These are phyloP conservation scores for Phytopythium kandeliae DNA, from an alignment of 352 stramenopile genomes.

Conservation along the genomic window DNA sequence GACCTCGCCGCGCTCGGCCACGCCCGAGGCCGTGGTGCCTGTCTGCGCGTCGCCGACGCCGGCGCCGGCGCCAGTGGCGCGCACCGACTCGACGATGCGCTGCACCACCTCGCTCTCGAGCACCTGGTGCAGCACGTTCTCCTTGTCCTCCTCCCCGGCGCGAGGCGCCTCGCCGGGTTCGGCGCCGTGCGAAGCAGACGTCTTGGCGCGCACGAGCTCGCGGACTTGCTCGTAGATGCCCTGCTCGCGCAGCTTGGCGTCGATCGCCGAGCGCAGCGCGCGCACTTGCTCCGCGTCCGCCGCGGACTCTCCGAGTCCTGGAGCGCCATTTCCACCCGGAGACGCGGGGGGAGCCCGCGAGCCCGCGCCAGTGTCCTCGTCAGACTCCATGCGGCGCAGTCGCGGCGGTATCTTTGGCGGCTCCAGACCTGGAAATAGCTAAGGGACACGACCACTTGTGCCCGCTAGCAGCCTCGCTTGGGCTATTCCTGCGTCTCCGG, in stretches of 20 bases:
- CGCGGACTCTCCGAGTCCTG: background rate
- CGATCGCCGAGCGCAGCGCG: conserved; percentile 52
- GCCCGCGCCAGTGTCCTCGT: too few species aligned
- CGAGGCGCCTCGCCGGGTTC: background rate
- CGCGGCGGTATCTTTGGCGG: background rate
- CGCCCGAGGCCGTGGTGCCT: background rate
- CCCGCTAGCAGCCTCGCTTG: too few species aligned
- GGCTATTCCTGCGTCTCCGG: background rate
- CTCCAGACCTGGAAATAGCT: background rate
- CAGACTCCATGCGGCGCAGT: too few species aligned
- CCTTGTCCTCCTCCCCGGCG: conserved; percentile 3
- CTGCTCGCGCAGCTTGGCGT: conserved; percentile 69
- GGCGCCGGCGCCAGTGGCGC: conserved; percentile 14
- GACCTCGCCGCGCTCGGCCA: background rate
- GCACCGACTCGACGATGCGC: conserved; percentile 47
- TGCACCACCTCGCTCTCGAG: conserved; percentile 74
- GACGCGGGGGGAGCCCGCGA: too few species aligned
- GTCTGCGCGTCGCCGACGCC: background rate
- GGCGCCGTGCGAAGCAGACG: background rate
- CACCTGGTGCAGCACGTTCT: conserved; percentile 44
- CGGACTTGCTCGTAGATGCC: conserved; percentile 75
- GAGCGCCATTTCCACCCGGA: background rate
- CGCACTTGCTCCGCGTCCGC: conserved; percentile 27
- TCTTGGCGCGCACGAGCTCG: conserved; percentile 40
- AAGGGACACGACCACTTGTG: background rate